Base-by-base conservation (phyloP, 106 monocot species). In the Dendrobium huoshanense region DNA sequence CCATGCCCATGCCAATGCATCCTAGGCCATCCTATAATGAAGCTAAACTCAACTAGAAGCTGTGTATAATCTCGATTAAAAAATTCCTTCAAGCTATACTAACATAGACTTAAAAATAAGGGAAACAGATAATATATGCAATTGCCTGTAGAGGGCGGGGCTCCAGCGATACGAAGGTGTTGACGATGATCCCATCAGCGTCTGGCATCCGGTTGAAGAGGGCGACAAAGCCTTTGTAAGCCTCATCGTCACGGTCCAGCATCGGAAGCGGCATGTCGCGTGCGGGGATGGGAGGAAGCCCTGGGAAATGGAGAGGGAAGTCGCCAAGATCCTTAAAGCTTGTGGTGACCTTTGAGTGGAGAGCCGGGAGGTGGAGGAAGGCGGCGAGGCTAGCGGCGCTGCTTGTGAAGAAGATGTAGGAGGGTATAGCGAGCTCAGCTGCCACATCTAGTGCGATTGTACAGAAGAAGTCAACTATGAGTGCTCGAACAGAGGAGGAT, bases 161-260 rank as follows among this genome's bases (percentile, higher is more conserved):
- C 78, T 88, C 88, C 11, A 88, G 56, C 9, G 77, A 77, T 4
- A 9, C 42, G 61, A 82, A 76, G n/a, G 85, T 88, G 84, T 91
- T 91, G 33, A 82, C 55, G 61, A 88, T 73, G 67, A 90, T 84
- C 13, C 90, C 87, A 1, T 85, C 58, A 24, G 81, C 83, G 9
- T 79, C 25, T n/a, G 31, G 29, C 13, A 76, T 0, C 4, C 81
- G 77, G 1, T 8, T 48, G 22, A 10, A 68, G 0, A 4, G 0
- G 7, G 73, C 0, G 20, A 90, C 33, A 25, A 87, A 84, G 6
- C 27, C 79, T 24, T 54, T 41, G 25, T 80, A 83, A 16, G 48
- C 37, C 0, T 55, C 75, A 40, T 84, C 80, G 4, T 67, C 78
- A 0, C 84, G 64, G 40, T 89, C 85, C 6, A 80, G 80, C n/a